Evolutionary conservation across 2,329 filamentous ascomycete species (phyloP), one percentile per base, ranked within the genome.

Genomic region (Exophiala aquamarina): DNA sequence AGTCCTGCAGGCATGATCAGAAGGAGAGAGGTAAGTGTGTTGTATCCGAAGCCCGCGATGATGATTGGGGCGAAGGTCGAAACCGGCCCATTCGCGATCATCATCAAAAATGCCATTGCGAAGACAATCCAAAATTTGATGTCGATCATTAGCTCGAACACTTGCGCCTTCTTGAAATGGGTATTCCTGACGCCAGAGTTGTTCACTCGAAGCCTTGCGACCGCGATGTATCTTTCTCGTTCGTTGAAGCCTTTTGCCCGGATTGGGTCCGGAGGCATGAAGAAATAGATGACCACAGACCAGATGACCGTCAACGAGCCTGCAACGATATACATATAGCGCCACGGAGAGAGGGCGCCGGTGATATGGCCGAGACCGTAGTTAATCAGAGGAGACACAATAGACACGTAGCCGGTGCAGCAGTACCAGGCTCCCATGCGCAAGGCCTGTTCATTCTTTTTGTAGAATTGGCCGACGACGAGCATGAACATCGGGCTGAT

Each of bases 41-140:
- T 74, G 66, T 77, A 87, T 41, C 84, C 84, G 59, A 87, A 87
- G 0, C 82, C 87, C 1, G 76, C 81, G 1, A 88, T 83, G 49
- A 87, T 87, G 1, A 87, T 68, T 0, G 84, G 83, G 0, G 84
- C 84, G 59, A 87, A 87, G 1, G 83, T 83, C 26, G 75, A 79
- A 10, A 37, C 35, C 18, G 83, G 84, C 10, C 84, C 84, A 59
- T 87, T 87, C 49, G 87, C 77, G 0, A 82, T 86, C 57, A 87
- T 73, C 52, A 81, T 82, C 1, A 81, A 78, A 1, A 78, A 80
- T 82, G 86, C 86, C 73, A 85, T 86, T 14, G 86, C 56, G 10
- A 75, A 75, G 2, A 86, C 67, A 1, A 87, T 71, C 72, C 79
- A 86, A 23, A 83, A 67, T 59, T 86, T 86, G 40, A 77, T 51